These are phyloP conservation scores for Heracleum sosnowskyi DNA, from an alignment of 129 eudicot genomes.

Conservation along the genomic window DNA sequence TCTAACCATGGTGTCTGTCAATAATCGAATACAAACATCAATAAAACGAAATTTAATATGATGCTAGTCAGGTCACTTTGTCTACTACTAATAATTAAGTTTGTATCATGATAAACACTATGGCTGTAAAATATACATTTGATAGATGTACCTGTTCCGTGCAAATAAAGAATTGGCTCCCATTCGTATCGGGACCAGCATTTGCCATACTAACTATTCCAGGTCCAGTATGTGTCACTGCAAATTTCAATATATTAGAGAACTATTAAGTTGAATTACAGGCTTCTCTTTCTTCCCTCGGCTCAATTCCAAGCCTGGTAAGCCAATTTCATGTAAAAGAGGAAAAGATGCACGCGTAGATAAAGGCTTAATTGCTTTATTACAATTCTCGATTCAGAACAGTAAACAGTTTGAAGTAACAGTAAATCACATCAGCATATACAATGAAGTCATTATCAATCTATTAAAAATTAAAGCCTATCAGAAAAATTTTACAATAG, in stretches of 20 bases:
- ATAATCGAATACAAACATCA: slow-evolving; percentile 1
- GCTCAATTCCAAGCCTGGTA: neutral
- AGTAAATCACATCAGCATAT: neutral
- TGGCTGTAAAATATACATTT: neutral
- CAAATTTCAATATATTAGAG: slow-evolving; percentile 18
- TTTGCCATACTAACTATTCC: slow-evolving; percentile 99
- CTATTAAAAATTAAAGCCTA: neutral
- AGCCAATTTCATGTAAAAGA: neutral
- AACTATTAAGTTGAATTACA: slow-evolving; percentile 6
- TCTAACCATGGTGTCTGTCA: slow-evolving; percentile 97
- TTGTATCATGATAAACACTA: neutral
- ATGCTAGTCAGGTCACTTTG: neutral
- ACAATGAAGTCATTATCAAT: neutral
- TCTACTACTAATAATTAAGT: neutral
- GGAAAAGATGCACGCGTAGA: neutral
- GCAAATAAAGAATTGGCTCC: slow-evolving; percentile 97
- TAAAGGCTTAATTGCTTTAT: neutral
- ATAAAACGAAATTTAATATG: neutral
- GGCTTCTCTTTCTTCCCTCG: neutral
- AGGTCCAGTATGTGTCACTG: slow-evolving; percentile 87
- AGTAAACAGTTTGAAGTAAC: neutral
- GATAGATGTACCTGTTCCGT: slow-evolving; percentile 62
- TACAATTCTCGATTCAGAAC: neutral
- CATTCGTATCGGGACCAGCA: slow-evolving; percentile 97
- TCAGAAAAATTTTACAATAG: neutral